Percentiles rank a stretch among this genome's conserved stretches.
These are phyloP conservation scores for Plasmodium ovale DNA, from an alignment of 169 alveolate genomes.

Conservation along the genomic window DNA sequence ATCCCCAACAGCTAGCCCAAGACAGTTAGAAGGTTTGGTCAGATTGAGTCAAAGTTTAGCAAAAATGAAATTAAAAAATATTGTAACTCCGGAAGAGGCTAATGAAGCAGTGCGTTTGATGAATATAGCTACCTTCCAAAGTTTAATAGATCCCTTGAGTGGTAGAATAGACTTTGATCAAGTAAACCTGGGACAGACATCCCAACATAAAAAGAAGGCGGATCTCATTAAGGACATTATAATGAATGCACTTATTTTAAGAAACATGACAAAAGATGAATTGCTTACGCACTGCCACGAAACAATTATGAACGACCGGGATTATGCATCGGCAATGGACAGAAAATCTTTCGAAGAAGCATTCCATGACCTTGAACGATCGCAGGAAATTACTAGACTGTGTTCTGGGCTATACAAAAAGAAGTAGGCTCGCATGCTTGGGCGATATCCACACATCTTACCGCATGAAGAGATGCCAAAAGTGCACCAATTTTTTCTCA, in stretches of 20 bases:
- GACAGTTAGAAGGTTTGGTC: conserved; percentile 97
- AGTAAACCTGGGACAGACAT: conserved; percentile 92
- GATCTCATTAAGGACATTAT: conserved; percentile 68
- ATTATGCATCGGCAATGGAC: conserved; percentile 46
- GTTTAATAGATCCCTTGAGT: conserved; percentile 98
- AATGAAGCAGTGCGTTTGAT: conserved; percentile 97
- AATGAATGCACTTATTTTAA: conserved; percentile 63
- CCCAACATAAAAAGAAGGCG: conserved; percentile 73
- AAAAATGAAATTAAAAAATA: conserved; percentile 93
- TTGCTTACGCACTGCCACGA: conserved; percentile 64
- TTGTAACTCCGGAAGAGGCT: conserved; percentile 93
- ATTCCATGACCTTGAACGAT: conserved; percentile 68
- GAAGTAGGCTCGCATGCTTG: neutral
- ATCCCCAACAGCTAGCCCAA: conserved; percentile 96
- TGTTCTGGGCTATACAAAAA: conserved; percentile 71
- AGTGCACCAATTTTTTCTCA: too few species aligned
- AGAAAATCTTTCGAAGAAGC: conserved; percentile 77
- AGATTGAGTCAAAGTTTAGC: conserved; percentile 98
- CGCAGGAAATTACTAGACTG: conserved; percentile 72
- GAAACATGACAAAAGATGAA: conserved; percentile 75
- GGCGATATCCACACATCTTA: too few species aligned
- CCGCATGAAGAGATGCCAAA: too few species aligned
- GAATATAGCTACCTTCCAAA: conserved; percentile 98
- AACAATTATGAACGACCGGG: conserved; percentile 59
- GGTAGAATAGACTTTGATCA: conserved; percentile 98